Base-by-base conservation (phyloP, 2,329 filamentous ascomycete genomes). In the Stenocarpella maydis region DNA sequence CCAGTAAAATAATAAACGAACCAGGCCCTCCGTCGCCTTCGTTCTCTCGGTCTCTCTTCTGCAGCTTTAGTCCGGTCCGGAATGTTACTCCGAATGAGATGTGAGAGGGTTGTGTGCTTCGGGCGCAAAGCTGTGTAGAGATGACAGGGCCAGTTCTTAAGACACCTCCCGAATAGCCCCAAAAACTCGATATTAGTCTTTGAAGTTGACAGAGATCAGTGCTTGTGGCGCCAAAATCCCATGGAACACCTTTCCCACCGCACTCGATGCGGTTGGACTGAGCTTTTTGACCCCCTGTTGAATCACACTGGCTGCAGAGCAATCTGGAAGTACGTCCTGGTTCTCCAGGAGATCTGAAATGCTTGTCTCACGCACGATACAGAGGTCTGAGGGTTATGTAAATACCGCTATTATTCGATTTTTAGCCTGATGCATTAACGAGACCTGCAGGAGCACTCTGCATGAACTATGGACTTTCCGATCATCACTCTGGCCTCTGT, bases 211-310 rank as follows among this genome's bases (percentile, higher is more conserved):
- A 19, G 26, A 17, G n/a, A 21, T 34, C 26, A 17, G 41, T 17
- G 19, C 17, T 34, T 45, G 26, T 61, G 26, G 41, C 26, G 41
- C 31, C 65, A 10, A 21, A 15, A 39, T 37, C 37, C 24, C 15
- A 45, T 41, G 19, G 34, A 28, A 34, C 37, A 28, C n/a, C 31
- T 45, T 65, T 21, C 37, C 24, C 63, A 61, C n/a, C 3, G 19
- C 26, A 9, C 55, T 47, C 24, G 55, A 61, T 45, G 55, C 39
- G 55, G 41, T 61, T 61, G 55, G 55, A 60, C 45, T 39, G 45
- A 60, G 55, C 55, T 60, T 60, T 58, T 60, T 21, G 55, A 31
- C 37, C 15, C 24, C 37, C 55, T n/a, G 12, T 21, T 28, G 21
- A 24, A 21, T 47, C 41, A 12, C 7, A 4, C 26, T 61, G 26